Evolutionary conservation across 2,329 filamentous ascomycete species (phyloP).

Genomic region (Tolypocladium capitatum): DNA sequence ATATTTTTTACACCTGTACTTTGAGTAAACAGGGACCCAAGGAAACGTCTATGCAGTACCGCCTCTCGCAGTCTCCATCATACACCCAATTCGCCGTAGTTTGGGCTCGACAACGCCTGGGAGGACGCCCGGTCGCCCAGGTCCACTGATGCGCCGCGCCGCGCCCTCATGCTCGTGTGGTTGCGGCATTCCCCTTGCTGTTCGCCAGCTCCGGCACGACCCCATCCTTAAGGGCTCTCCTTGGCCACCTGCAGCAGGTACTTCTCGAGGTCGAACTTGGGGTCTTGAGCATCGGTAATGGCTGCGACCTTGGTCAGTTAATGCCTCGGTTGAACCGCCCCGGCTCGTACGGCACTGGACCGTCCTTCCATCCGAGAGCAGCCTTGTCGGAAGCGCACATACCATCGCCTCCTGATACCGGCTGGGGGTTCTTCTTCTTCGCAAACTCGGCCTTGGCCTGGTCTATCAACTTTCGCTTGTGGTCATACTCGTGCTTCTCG

Average conservation of each 20-base stretch:
- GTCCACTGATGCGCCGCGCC: background rate
- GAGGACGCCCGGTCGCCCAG: slow-evolving; percentile 1
- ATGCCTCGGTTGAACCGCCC: background rate
- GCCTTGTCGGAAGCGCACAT: slow-evolving; percentile 6
- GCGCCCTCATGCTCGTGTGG: background rate
- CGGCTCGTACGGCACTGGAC: background rate
- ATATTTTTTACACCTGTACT: slow-evolving; percentile 41
- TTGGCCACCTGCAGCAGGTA: slow-evolving; percentile 53
- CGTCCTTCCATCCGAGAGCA: background rate
- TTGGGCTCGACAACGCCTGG: slow-evolving; percentile 1
- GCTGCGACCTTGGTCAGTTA: slow-evolving; percentile 14
- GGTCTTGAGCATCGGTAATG: slow-evolving; percentile 56
- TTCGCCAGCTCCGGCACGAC: background rate
- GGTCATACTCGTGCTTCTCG: slow-evolving; percentile 71
- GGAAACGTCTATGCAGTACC: slow-evolving; percentile 37
- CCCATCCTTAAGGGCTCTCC: slow-evolving; percentile 32
- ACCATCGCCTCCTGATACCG: slow-evolving; percentile 20
- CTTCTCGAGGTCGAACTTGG: slow-evolving; percentile 88
- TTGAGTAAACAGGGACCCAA: slow-evolving; percentile 28
- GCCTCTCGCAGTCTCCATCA: slow-evolving; percentile 22
- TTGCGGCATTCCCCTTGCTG: background rate
- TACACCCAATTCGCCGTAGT: slow-evolving; percentile 19
- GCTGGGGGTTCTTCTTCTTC: slow-evolving; percentile 52
- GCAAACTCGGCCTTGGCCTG: slow-evolving; percentile 85
- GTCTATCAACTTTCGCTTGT: slow-evolving; percentile 83